Conservation (phyloP, 495 filamentous ascomycete species). For the Talaromyces ruber region DNA sequence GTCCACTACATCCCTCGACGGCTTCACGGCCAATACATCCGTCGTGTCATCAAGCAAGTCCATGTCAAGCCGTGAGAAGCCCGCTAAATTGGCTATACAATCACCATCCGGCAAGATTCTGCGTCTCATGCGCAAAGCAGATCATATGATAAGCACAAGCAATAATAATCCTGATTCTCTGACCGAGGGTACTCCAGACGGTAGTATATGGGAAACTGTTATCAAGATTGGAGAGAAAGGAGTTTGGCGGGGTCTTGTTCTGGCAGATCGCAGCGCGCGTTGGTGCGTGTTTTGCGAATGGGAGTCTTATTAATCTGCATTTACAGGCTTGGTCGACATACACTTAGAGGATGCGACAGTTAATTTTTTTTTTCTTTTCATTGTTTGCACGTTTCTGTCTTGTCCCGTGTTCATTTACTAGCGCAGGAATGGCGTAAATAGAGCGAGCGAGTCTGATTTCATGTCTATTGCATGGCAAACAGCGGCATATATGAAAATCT, state of each 20-base stretch:
- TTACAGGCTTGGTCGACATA: background rate
- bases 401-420: background rate
- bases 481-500: slow-evolving; percentile 4
- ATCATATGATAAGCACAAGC: slow-evolving; percentile 44
- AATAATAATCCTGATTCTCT: slow-evolving; percentile 32
- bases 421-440: background rate
- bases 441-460: background rate
- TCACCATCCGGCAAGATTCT: slow-evolving; percentile 93
- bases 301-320: slow-evolving; percentile 42
- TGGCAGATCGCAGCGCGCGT: slow-evolving; percentile 88
- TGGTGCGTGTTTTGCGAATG: slow-evolving; percentile 99
- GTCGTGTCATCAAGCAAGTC: slow-evolving; percentile 48
- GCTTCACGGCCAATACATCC: slow-evolving; percentile 38
- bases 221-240: slow-evolving; percentile 94
- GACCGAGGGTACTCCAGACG: slow-evolving; percentile 55
- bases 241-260: slow-evolving; percentile 84
- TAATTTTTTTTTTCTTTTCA: background rate
- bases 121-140: slow-evolving; percentile 79
- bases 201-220: slow-evolving; percentile 92
- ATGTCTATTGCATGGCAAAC: background rate
- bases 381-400: background rate
- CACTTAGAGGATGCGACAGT: background rate
- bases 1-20: slow-evolving; percentile 29
- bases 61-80: slow-evolving; percentile 55
- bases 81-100: slow-evolving; percentile 93